Evolutionary conservation across 2,329 filamentous ascomycete species (phyloP).

Genomic region (Pyricularia pennisetigena): DNA sequence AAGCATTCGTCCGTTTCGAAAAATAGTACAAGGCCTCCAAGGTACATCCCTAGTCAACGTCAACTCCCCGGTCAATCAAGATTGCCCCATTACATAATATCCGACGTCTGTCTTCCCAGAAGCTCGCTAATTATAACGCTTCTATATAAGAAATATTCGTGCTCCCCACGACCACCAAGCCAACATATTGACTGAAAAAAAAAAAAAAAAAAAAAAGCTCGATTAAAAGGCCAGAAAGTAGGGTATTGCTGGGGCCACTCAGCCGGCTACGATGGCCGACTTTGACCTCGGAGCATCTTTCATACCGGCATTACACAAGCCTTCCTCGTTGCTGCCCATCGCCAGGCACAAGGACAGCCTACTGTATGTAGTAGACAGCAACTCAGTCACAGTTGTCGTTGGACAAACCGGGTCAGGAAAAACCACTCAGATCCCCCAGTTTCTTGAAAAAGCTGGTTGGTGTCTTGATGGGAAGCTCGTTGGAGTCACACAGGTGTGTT

Average conservation of each 20-base stretch:
- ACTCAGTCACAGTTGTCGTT: slow-evolving; percentile 77
- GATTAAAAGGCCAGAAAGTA: not conserved
- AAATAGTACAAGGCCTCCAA: not conserved
- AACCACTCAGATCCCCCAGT: slow-evolving; percentile 92
- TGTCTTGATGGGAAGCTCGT: slow-evolving; percentile 74
- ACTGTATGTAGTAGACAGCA: slow-evolving; percentile 77
- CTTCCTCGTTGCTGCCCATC: slow-evolving; percentile 74
- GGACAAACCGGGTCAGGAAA: slow-evolving; percentile 94
- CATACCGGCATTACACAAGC: slow-evolving; percentile 81
- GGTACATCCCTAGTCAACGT: not conserved
- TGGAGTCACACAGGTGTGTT: slow-evolving; percentile 76
- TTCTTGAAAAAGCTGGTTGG: slow-evolving; percentile 82
- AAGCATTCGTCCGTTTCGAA: not conserved
- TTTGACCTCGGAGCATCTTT: slow-evolving; percentile 47
- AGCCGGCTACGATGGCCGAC: slow-evolving; percentile 35
- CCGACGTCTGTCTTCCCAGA: not conserved
- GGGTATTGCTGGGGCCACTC: not conserved
- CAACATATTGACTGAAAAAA: not conserved
- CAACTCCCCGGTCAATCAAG: not conserved
- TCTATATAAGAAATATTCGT: not conserved
- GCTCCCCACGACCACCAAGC: not conserved
- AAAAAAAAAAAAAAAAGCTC: too few species aligned
- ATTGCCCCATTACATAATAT: not conserved
- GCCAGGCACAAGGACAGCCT: slow-evolving; percentile 70
- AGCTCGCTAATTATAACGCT: not conserved